Percentiles rank a stretch among this genome's conserved stretches.
Evolutionary conservation across 2,329 filamentous ascomycete species (phyloP).

Genomic region (Penicillium rolfsii): DNA sequence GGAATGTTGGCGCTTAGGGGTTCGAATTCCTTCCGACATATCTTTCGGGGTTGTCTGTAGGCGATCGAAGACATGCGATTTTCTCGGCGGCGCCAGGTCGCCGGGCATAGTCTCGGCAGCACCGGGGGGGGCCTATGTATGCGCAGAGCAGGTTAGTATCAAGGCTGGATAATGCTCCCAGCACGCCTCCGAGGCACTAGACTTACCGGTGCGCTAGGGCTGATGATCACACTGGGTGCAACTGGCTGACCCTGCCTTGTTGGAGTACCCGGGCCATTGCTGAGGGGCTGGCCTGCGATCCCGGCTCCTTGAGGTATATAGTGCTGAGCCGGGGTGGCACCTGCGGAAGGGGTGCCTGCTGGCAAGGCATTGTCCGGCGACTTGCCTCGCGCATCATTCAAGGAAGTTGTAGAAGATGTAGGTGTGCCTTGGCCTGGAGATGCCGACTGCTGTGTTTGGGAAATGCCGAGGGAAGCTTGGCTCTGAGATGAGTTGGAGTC

Average conservation of each 20-base stretch:
- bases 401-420: conserved; percentile 83
- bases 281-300: conserved; percentile 38
- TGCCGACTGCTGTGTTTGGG: conserved; percentile 58
- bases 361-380: conserved; percentile 52
- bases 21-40: conserved; percentile 90
- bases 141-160: conserved; percentile 15
- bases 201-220: conserved; percentile 87
- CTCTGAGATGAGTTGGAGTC: conserved; percentile 74
- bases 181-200: not conserved
- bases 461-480: conserved; percentile 54
- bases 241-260: conserved; percentile 65
- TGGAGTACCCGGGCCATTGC: conserved; percentile 63
- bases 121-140: conserved; percentile 81
- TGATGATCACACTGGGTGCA: conserved; percentile 89
- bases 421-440: conserved; percentile 71
- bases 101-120: conserved; percentile 97
- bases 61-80: conserved; percentile 84
- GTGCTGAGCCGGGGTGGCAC: conserved; percentile 42
- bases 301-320: conserved; percentile 43
- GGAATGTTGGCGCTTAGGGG: conserved; percentile 94
- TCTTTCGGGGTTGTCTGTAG: conserved; percentile 95
- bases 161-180: not conserved
- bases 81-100: conserved; percentile 93
- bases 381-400: conserved; percentile 85
- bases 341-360: conserved; percentile 33